Evolutionary conservation across 164 flowering plant genomes (phyloP).

Genomic region (Santalum album): DNA sequence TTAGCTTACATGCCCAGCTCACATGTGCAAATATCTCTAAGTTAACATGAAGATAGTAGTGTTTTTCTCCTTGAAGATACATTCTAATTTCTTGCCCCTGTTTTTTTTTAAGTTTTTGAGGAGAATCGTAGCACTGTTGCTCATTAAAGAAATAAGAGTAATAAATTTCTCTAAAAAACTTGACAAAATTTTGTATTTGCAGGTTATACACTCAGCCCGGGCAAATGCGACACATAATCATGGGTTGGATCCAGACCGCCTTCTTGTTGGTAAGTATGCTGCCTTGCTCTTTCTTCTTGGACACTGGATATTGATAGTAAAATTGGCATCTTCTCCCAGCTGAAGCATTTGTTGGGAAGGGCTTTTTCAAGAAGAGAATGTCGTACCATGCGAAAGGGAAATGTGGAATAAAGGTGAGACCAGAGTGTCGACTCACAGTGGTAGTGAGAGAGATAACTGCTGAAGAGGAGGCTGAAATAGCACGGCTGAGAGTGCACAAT

Average conservation of each 20-base stretch:
- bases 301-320: conserved; percentile 2
- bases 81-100: too few relatives aligned
- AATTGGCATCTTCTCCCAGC: conserved; percentile 33
- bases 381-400: conserved; percentile 65
- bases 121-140: too few relatives aligned
- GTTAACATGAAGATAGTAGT: too few relatives aligned
- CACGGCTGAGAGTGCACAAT: conserved; percentile 62
- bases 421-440: conserved; percentile 87
- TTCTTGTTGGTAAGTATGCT: conserved; percentile 64
- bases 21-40: too few relatives aligned
- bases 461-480: conserved; percentile 86
- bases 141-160: too few relatives aligned
- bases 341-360: conserved; percentile 95
- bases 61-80: too few relatives aligned
- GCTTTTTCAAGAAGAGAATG: conserved; percentile 53
- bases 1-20: too few relatives aligned
- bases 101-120: too few relatives aligned
- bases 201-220: conserved; percentile 95
- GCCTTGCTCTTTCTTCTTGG: neutral
- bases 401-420: conserved; percentile 53
- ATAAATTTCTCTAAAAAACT: too few relatives aligned
- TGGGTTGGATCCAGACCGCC: conserved; percentile 87
- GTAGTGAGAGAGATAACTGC: conserved; percentile 83
- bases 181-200: conserved; percentile 7
- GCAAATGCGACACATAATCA: conserved; percentile 97